Conservation (phyloP, 768 basidiomycete species). For the Russula brevipes region DNA sequence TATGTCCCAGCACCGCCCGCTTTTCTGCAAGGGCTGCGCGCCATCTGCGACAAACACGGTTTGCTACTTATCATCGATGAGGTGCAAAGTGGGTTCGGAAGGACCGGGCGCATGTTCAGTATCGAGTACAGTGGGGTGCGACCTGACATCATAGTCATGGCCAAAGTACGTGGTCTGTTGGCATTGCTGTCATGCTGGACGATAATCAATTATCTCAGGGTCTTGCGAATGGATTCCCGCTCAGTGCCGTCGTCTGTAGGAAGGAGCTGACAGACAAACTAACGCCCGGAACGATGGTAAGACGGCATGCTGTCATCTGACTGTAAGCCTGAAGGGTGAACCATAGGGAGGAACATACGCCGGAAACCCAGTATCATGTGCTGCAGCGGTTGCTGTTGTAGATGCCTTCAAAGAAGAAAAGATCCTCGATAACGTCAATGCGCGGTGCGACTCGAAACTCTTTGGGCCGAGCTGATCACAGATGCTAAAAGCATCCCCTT, state of each 20-base stretch:
- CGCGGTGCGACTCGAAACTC: constrained; percentile 41
- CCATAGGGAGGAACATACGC: constrained; percentile 81
- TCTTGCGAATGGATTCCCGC: constrained; percentile 88
- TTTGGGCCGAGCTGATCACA: neutral
- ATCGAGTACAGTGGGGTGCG: constrained; percentile 77
- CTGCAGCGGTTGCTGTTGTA: constrained; percentile 79
- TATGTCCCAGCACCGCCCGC: constrained; percentile 83
- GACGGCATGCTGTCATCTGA: constrained; percentile 11
- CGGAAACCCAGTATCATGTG: constrained; percentile 89
- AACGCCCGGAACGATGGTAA: constrained; percentile 73
- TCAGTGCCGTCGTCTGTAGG: constrained; percentile 78
- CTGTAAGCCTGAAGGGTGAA: neutral
- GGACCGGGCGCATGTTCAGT: constrained; percentile 81
- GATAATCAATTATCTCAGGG: constrained; percentile 42
- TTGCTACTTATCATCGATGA: constrained; percentile 84
- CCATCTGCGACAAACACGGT: constrained; percentile 80
- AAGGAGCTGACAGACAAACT: constrained; percentile 74
- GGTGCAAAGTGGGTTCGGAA: constrained; percentile 85
- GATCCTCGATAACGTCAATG: constrained; percentile 74
- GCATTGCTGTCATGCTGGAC: neutral
- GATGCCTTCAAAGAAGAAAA: constrained; percentile 76
- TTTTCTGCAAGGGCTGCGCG: constrained; percentile 74
- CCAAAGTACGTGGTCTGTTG: constrained; percentile 54
- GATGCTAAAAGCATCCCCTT: neutral
- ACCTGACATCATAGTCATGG: constrained; percentile 85